Base-by-base conservation (phyloP, 805 yeast genomes). In the Ascoidea asiatica region DNA sequence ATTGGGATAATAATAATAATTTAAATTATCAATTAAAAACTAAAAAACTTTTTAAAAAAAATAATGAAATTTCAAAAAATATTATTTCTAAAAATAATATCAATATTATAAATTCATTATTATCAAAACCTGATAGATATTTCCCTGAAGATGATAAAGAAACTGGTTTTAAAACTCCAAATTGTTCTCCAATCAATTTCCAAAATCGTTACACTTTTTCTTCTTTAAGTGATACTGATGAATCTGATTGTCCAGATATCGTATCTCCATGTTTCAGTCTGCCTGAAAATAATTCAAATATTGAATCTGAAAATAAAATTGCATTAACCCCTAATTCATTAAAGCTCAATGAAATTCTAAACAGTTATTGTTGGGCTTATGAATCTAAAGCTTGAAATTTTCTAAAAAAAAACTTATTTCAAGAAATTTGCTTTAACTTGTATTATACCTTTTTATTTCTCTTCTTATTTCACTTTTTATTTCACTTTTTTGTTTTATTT, bases 1-100 rank as follows among this genome's bases (percentile, higher is more conserved):
- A 38, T 39, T 50, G 53, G 53, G 53, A 50, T 23, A 50, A 48
- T 37, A 48, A 48, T 33, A 41, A 41, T 18, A 46, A 46, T n/a
- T 21, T 39, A 19, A 48, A 49, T 38, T 49, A 48, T 21, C 53
- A 52, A 38, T 44, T 66, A 39, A n/a, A 22, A 43, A 8, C 5
- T 18, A 21, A 19, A 23, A 45, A 41, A 5, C 8, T 18, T 18
- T 29, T 38, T 18, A 36, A 38, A 21, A 44, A 43, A 17, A 46
- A 44, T 37, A 45, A 48, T 15, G 15, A 43, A 13, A 29, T 46
- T n/a, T 39, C 38, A 21, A 33, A 17, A 5, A 36, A 44, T 3
- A 19, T 38, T 13, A 2, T n/a, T 21, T 6, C n/a, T 2, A n/a
- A 40, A 13, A 19, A 41, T 21, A 18, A 13, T 21, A 15, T 15